Evolutionary conservation across 306 rosid genomes (phyloP).

Genomic region (Trichosanthes cucumerina): DNA sequence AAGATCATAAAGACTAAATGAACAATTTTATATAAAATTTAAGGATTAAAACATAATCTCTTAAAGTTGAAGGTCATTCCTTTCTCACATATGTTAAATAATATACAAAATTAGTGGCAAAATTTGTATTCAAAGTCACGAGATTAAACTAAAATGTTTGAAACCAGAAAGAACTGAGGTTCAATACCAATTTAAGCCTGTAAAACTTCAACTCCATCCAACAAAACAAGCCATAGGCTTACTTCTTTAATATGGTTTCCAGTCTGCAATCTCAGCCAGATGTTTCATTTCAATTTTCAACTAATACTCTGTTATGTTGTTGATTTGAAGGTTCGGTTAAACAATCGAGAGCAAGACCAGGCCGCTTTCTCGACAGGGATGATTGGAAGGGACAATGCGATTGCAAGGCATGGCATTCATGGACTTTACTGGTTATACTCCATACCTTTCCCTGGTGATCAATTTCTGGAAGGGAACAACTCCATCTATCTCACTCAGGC

Average conservation of each 20-base stretch:
- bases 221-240: background rate
- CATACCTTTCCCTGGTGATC: constrained; percentile 21
- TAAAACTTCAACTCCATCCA: background rate
- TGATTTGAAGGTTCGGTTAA: constrained; percentile 45
- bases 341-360: background rate
- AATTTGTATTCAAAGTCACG: background rate
- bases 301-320: background rate
- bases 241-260: background rate
- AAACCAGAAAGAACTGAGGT: background rate
- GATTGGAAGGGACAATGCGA: constrained; percentile 54
- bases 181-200: background rate
- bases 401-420: constrained; percentile 79
- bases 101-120: background rate
- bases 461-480: constrained; percentile 35
- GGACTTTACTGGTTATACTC: constrained; percentile 45
- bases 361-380: constrained; percentile 25
- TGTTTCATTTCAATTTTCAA: background rate
- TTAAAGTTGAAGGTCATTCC: background rate
- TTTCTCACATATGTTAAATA: background rate
- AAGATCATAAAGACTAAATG: no score
- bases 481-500: constrained; percentile 45
- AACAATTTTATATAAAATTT: no score
- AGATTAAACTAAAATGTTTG: background rate
- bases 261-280: background rate
- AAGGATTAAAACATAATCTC: background rate